Conservation (phyloP, 768 basidiomycete species). For the Pisolithus microcarpus region DNA sequence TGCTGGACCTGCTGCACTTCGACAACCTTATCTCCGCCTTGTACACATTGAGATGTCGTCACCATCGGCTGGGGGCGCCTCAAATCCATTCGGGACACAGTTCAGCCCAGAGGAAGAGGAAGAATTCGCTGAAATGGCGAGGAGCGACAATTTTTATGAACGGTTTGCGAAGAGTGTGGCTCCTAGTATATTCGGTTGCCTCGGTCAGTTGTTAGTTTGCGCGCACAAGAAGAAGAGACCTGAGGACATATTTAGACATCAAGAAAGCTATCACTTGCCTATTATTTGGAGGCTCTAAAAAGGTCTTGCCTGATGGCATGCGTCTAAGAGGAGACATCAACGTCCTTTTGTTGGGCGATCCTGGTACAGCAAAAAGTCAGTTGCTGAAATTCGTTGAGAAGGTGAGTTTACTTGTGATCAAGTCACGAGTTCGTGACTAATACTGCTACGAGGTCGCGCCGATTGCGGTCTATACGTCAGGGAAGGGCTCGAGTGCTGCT, state of each 20-base stretch:
- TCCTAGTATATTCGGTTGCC: slow-evolving; percentile 93
- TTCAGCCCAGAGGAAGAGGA: slow-evolving; percentile 97
- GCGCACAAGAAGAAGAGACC: neutral
- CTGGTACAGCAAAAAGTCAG: slow-evolving; percentile 97
- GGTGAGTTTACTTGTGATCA: slow-evolving; percentile 28
- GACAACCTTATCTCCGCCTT: slow-evolving; percentile 90
- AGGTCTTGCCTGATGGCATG: slow-evolving; percentile 95
- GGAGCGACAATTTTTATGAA: slow-evolving; percentile 87
- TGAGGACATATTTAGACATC: slow-evolving; percentile 58
- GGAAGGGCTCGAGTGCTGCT: slow-evolving; percentile 96
- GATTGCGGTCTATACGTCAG: slow-evolving; percentile 96
- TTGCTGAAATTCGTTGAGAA: slow-evolving; percentile 98
- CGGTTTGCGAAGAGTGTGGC: slow-evolving; percentile 90
- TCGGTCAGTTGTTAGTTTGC: slow-evolving; percentile 47
- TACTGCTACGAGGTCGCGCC: slow-evolving; percentile 69
- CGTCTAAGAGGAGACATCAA: slow-evolving; percentile 96
- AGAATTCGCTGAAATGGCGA: slow-evolving; percentile 86
- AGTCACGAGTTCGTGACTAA: neutral
- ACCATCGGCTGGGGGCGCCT: slow-evolving; percentile 61
- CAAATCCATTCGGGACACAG: slow-evolving; percentile 80
- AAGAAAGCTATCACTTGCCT: slow-evolving; percentile 96
- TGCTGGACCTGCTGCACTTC: slow-evolving; percentile 79
- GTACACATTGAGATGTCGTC: slow-evolving; percentile 88
- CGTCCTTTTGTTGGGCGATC: slow-evolving; percentile 91
- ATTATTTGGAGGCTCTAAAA: slow-evolving; percentile 96